Conservation (phyloP, 192 early-diverging fungal species). For the Lobosporangium transversale region DNA sequence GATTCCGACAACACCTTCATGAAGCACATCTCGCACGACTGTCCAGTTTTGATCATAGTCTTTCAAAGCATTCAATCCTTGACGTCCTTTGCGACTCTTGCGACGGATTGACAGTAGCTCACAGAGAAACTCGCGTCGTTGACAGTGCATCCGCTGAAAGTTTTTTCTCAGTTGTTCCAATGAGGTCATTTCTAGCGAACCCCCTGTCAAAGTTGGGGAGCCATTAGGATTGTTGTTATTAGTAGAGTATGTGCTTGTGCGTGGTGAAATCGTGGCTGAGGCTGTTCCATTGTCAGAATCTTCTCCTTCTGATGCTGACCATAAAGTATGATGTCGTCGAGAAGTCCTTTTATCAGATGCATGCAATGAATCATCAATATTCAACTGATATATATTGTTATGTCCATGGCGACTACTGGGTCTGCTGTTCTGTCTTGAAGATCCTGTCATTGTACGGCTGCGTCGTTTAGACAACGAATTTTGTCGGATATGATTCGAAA, state of each 20-base stretch:
- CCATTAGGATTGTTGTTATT: neutral
- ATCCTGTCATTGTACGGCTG: conserved; percentile 6
- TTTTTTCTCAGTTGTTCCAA: conserved; percentile 60
- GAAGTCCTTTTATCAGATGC: conserved; percentile 2
- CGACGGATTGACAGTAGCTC: conserved; percentile 62
- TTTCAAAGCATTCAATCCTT: conserved; percentile 52
- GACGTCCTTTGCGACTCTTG: conserved; percentile 60
- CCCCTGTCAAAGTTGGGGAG: conserved; percentile 15
- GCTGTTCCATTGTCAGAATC: conserved; percentile 29
- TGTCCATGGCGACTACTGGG: conserved; percentile 14
- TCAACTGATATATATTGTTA: neutral
- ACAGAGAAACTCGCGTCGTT: conserved; percentile 64
- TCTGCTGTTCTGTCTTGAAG: conserved; percentile 27
- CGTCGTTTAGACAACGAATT: conserved; percentile 24
- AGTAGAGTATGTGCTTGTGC: conserved; percentile 33
- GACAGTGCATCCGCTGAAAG: conserved; percentile 62
- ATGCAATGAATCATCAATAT: conserved; percentile 3
- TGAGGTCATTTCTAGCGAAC: conserved; percentile 32
- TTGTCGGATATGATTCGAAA: conserved; percentile 28
- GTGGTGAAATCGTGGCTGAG: conserved; percentile 17
- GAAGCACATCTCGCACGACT: conserved; percentile 43
- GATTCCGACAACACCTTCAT: conserved; percentile 44
- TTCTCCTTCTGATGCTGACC: conserved; percentile 52
- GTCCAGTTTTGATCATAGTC: conserved; percentile 59
- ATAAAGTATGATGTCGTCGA: conserved; percentile 27